Evolutionary conservation across 1,284 basidiomycete species (phyloP).

Genomic region (Phellopilus nigrolimitatus): DNA sequence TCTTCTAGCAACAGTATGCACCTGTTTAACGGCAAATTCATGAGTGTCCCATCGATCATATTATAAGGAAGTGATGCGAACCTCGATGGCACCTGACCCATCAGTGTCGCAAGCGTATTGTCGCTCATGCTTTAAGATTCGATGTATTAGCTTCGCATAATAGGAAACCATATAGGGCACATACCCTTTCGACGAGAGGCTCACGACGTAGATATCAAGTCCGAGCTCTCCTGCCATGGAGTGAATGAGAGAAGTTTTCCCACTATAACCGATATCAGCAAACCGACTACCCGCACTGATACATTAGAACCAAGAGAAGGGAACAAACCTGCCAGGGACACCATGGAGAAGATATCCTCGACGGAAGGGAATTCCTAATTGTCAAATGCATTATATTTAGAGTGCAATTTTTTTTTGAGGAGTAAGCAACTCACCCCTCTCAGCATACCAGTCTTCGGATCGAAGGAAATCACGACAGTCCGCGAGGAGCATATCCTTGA

Average conservation of each 20-base stretch:
- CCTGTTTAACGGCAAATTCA: slow-evolving; percentile 35
- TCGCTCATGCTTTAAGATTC: slow-evolving; percentile 70
- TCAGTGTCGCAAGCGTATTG: slow-evolving; percentile 74
- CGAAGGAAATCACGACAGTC: slow-evolving; percentile 81
- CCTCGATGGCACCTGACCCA: slow-evolving; percentile 81
- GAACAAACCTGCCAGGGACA: slow-evolving; percentile 71
- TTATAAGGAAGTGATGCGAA: slow-evolving; percentile 29
- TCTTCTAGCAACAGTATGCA: slow-evolving; percentile 87
- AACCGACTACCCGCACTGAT: slow-evolving; percentile 21
- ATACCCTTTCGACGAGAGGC: slow-evolving; percentile 78
- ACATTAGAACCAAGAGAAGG: slow-evolving; percentile 22
- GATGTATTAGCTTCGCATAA: slow-evolving; percentile 1
- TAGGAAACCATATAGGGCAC: slow-evolving; percentile 24
- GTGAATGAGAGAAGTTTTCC: slow-evolving; percentile 80
- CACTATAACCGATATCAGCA: slow-evolving; percentile 39
- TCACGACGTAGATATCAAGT: slow-evolving; percentile 86
- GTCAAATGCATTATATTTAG: slow-evolving; percentile 12
- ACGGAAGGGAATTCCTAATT: slow-evolving; percentile 75
- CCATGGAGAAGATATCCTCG: slow-evolving; percentile 81
- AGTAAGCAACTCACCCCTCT: slow-evolving; percentile 57
- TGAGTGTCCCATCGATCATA: slow-evolving; percentile 20
- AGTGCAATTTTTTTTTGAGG: slow-evolving; percentile 22
- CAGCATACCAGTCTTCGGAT: slow-evolving; percentile 84
- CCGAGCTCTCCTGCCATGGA: slow-evolving; percentile 81
- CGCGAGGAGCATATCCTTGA: slow-evolving; percentile 81